Evolutionary conservation across 306 rosid species (phyloP).

Genomic region (Ammopiptanthus mongolicus): DNA sequence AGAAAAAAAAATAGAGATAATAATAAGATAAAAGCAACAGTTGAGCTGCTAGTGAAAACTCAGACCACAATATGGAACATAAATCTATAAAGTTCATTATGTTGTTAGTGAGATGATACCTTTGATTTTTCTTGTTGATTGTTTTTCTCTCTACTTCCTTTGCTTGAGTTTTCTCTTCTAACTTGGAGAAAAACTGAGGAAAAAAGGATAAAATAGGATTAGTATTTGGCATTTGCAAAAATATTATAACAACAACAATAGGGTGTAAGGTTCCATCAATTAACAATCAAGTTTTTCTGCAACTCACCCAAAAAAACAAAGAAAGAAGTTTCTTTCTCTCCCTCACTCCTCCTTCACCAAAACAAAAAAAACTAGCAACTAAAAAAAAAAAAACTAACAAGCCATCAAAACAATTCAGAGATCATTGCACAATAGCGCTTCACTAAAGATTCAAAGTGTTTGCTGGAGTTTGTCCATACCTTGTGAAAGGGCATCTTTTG

Average conservation of each 20-base stretch:
- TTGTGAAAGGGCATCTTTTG: conserved; percentile 93
- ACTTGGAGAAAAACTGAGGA: conserved; percentile 77
- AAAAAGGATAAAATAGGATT: neutral
- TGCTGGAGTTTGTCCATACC: conserved; percentile 91
- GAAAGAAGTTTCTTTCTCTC: no score
- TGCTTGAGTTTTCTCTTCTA: conserved; percentile 89
- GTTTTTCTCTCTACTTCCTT: conserved; percentile 87
- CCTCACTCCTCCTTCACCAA: no score
- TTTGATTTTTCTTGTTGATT: conserved; percentile 73
- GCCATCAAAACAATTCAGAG: no score
- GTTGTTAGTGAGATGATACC: conserved; percentile 36
- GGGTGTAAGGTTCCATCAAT: neutral
- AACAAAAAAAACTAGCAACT: no score
- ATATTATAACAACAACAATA: neutral
- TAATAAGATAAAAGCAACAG: conserved; percentile 6
- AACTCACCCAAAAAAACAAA: no score
- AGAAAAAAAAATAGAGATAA: conserved; percentile 1
- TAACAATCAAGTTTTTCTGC: no score
- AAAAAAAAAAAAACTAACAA: no score
- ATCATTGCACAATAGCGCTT: no score
- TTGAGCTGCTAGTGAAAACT: neutral
- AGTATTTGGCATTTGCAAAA: conserved; percentile 2
- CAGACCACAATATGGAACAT: neutral
- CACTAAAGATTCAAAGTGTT: no score
- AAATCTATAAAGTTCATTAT: neutral